phyloP scores from a whole-genome alignment of 306 rosid species.

The Luffa acutangula region DNA sequence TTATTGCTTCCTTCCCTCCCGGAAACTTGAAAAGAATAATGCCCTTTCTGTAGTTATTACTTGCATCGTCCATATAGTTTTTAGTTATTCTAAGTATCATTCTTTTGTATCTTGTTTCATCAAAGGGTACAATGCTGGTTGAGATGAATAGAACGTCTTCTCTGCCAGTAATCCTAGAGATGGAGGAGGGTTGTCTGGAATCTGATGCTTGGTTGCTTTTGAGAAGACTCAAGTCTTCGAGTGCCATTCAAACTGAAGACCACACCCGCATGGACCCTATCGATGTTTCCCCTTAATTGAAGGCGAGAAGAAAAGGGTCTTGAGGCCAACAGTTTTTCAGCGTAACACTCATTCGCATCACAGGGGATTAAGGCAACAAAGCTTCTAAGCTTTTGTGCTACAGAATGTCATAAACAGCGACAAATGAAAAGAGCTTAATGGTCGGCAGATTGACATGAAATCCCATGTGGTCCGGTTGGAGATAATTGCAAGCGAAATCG shows the following conservation, averaged over 20 bases:
- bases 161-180: slow-evolving; percentile 61
- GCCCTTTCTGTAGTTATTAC: neutral
- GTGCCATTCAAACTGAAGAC: slow-evolving; percentile 18
- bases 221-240: slow-evolving; percentile 41
- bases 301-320: neutral
- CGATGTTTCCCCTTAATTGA: slow-evolving; percentile 45
- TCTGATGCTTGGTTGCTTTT: slow-evolving; percentile 77
- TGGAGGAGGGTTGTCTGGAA: slow-evolving; percentile 60
- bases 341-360: neutral
- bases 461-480: neutral
- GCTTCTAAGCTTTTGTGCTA: neutral
- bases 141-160: slow-evolving; percentile 40
- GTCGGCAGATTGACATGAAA: neutral
- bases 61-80: neutral
- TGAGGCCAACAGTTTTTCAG: neutral
- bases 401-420: neutral
- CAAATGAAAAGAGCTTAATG: neutral
- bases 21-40: neutral
- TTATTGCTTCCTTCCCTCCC: neutral
- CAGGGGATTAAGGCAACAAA: neutral
- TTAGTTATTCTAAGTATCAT: neutral
- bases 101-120: neutral
- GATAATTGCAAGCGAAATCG: neutral
- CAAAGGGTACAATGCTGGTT: slow-evolving; percentile 65
- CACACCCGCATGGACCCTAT: slow-evolving; percentile 23